A percentile compares a stretch with the other conserved stretches of the same genome.
These are phyloP conservation scores for Naematelia aurantialba DNA, from an alignment of 768 basidiomycete genomes.

Conservation along the genomic window DNA sequence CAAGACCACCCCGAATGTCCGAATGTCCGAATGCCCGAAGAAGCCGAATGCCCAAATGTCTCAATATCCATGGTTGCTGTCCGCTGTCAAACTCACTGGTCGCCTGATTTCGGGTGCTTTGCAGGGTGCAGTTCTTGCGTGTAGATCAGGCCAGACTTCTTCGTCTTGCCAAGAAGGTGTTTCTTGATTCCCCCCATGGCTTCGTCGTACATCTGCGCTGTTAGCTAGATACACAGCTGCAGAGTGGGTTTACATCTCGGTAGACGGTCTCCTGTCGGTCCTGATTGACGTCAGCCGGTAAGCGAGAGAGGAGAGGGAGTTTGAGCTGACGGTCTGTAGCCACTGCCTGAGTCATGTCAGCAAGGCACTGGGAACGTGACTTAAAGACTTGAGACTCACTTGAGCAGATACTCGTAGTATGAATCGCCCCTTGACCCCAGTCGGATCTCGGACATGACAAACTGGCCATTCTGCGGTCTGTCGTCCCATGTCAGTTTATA, in stretches of 20 bases:
- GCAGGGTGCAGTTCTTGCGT: conserved; percentile 78
- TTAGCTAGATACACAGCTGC: conserved; percentile 3
- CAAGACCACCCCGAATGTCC: too few species aligned
- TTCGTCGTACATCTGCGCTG: conserved; percentile 74
- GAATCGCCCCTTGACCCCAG: conserved; percentile 90
- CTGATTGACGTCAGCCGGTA: conserved; percentile 39
- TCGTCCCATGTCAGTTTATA: background rate
- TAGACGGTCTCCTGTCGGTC: conserved; percentile 68
- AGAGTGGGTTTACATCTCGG: conserved; percentile 58
- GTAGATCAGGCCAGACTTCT: conserved; percentile 62
- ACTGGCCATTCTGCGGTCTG: conserved; percentile 57
- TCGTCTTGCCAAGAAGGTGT: conserved; percentile 66
- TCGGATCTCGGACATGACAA: conserved; percentile 68
- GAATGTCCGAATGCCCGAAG: too few species aligned
- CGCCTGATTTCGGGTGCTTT: conserved; percentile 32
- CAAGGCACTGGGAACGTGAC: background rate
- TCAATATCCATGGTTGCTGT: too few species aligned
- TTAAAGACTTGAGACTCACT: conserved; percentile 53
- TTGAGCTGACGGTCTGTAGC: conserved; percentile 69
- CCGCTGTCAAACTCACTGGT: conserved; percentile 27
- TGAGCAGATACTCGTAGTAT: conserved; percentile 82
- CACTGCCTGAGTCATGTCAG: conserved; percentile 61
- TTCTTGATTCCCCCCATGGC: conserved; percentile 77
- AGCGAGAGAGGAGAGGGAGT: background rate
- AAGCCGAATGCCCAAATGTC: too few species aligned